These are phyloP conservation scores for Lepraria neglecta DNA, from an alignment of 495 filamentous ascomycete genomes.

Conservation along the genomic window DNA sequence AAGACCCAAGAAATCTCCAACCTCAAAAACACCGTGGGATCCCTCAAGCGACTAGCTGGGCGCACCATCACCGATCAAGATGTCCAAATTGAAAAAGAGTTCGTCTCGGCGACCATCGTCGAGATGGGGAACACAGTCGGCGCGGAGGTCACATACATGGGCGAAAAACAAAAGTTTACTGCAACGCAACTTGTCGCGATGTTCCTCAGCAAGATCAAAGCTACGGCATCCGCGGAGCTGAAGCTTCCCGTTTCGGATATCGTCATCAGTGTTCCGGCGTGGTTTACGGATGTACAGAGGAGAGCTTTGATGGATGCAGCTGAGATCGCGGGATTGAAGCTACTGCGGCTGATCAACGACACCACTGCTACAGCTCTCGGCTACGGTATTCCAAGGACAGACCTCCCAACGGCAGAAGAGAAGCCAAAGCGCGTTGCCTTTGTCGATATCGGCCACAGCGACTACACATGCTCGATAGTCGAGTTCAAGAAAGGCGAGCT, in stretches of 20 bases:
- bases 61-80: slow-evolving; percentile 84
- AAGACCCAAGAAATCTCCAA: slow-evolving; percentile 99
- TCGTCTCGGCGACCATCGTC: slow-evolving; percentile 76
- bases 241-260: slow-evolving; percentile 91
- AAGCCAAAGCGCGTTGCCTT: slow-evolving; percentile 89
- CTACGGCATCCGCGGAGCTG: slow-evolving; percentile 78
- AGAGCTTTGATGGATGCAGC: slow-evolving; percentile 83
- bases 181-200: slow-evolving; percentile 88
- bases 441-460: slow-evolving; percentile 92
- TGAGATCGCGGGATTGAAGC: slow-evolving; percentile 89
- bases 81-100: slow-evolving; percentile 84
- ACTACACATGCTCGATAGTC: slow-evolving; percentile 89
- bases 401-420: slow-evolving; percentile 83
- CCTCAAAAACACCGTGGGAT: slow-evolving; percentile 95
- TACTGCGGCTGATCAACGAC: slow-evolving; percentile 93
- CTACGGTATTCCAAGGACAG: slow-evolving; percentile 94
- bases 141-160: slow-evolving; percentile 88
- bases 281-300: slow-evolving; percentile 95
- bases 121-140: slow-evolving; percentile 92
- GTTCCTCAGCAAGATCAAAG: slow-evolving; percentile 91
- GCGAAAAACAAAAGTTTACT: slow-evolving; percentile 89
- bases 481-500: slow-evolving; percentile 98
- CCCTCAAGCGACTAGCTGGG: slow-evolving; percentile 85
- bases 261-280: slow-evolving; percentile 88
- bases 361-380: slow-evolving; percentile 94